phyloP scores from a whole-genome alignment of 495 filamentous ascomycete species.

The Hyaloscypha hepaticicola region DNA sequence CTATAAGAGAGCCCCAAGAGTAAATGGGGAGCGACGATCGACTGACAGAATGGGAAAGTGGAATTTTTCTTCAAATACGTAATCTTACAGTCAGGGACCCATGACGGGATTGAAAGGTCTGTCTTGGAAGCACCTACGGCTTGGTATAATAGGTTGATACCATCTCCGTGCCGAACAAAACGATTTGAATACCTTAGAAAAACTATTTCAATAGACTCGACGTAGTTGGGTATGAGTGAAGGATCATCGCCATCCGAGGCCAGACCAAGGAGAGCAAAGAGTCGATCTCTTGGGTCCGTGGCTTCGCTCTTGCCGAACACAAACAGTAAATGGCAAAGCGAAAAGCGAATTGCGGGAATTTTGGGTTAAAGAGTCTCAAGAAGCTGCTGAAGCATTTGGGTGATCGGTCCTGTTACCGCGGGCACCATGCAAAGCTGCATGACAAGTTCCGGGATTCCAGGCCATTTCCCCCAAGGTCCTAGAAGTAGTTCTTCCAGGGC shows the following conservation, averaged over 20 bases:
- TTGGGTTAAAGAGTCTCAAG: neutral
- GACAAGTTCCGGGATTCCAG: neutral
- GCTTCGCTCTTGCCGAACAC: neutral
- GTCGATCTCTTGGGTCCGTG: conserved; percentile 8
- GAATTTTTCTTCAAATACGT: too few relatives aligned
- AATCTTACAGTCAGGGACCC: neutral
- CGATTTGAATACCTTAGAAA: conserved; percentile 3
- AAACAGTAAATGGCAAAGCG: neutral
- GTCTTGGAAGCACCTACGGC: neutral
- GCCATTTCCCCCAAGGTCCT: neutral
- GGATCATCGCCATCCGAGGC: neutral
- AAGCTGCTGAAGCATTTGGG: neutral
- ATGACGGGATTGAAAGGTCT: neutral
- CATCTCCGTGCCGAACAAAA: neutral
- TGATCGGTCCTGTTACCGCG: neutral
- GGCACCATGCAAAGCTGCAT: neutral
- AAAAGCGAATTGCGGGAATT: neutral
- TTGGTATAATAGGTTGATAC: conserved; percentile 6
- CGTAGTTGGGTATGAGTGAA: conserved; percentile 3
- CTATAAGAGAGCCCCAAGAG: too few relatives aligned
- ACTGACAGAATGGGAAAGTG: too few relatives aligned
- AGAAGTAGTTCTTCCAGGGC: neutral
- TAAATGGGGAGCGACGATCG: too few relatives aligned
- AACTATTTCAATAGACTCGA: neutral
- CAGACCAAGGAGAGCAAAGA: conserved; percentile 10